A percentile compares a stretch with the other conserved stretches of the same genome.
Evolutionary conservation across 306 rosid genomes (phyloP).

Genomic region (Nissolia schottii): DNA sequence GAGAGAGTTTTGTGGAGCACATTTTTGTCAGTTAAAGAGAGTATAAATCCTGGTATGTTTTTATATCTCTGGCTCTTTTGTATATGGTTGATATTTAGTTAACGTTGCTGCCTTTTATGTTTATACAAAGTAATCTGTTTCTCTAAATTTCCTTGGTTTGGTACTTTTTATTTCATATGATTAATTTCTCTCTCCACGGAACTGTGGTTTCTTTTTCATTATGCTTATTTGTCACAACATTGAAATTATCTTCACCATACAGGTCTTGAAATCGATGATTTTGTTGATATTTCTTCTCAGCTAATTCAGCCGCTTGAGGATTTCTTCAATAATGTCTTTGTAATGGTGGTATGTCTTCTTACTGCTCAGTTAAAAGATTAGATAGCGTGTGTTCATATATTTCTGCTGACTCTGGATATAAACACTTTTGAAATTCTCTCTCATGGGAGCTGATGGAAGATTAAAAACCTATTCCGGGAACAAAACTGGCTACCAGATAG

Average conservation of each 20-base stretch:
- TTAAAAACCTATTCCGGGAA: not conserved
- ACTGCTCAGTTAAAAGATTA: not conserved
- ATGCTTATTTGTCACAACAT: not conserved
- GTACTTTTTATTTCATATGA: not conserved
- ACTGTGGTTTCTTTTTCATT: not conserved
- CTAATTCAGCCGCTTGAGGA: conserved; percentile 86
- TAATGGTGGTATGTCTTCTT: conserved; percentile 83
- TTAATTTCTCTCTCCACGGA: not conserved
- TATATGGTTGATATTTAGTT: not conserved
- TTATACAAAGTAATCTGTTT: not conserved
- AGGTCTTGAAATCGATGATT: conserved; percentile 69
- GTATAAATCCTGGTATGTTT: conserved; percentile 54
- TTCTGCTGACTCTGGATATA: not conserved
- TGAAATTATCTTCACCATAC: conserved; percentile 14
- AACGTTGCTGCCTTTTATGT: not conserved
- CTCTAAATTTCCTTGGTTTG: not conserved
- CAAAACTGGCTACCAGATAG: not conserved
- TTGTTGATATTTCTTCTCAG: conserved; percentile 63
- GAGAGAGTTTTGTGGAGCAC: conserved; percentile 74
- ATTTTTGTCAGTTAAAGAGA: conserved; percentile 50
- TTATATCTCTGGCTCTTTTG: not conserved
- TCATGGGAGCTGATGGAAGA: not conserved
- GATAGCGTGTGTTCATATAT: not conserved
- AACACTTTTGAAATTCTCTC: not conserved
- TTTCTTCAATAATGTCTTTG: conserved; percentile 79